Evolutionary conservation across 164 flowering plant genomes (phyloP).

Genomic region (Saururus chinensis): DNA sequence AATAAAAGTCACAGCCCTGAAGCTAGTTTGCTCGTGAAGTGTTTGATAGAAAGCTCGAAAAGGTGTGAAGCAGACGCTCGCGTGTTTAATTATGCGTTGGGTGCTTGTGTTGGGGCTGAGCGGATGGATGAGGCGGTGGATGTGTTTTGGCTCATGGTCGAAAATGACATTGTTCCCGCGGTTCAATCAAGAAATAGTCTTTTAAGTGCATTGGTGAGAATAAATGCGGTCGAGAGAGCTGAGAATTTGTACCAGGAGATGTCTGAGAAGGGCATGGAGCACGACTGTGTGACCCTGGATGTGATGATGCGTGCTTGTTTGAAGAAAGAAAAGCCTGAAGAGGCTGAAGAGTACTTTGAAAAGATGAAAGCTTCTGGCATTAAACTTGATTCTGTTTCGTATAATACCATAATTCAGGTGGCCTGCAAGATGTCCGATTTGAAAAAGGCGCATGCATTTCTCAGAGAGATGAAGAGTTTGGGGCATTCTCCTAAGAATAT

Average conservation of each 20-base stretch:
- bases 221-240: conserved; percentile 25
- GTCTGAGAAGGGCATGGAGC: conserved; percentile 21
- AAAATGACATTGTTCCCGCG: conserved; percentile 20
- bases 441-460: conserved; percentile 27
- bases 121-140: conserved; percentile 34
- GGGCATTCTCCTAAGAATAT: conserved; percentile 44
- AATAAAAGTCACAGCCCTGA: conserved; percentile 17
- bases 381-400: conserved; percentile 26
- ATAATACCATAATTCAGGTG: conserved; percentile 36
- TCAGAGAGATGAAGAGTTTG: conserved; percentile 60
- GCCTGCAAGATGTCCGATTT: conserved; percentile 36
- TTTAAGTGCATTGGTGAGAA: conserved; percentile 32
- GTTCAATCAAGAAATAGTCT: conserved; percentile 21
- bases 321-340: conserved; percentile 37
- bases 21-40: conserved; percentile 20
- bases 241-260: conserved; percentile 29
- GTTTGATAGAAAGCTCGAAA: conserved; percentile 22
- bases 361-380: conserved; percentile 38
- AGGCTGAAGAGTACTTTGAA: conserved; percentile 36
- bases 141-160: conserved; percentile 33
- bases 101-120: conserved; percentile 28
- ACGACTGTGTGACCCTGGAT: conserved; percentile 32
- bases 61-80: conserved; percentile 23
- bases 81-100: conserved; percentile 37
- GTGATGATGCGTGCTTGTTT: conserved; percentile 46